These are phyloP conservation scores for Diaporthe vaccinii DNA, from an alignment of 2,329 filamentous ascomycete species.

Conservation along the genomic window DNA sequence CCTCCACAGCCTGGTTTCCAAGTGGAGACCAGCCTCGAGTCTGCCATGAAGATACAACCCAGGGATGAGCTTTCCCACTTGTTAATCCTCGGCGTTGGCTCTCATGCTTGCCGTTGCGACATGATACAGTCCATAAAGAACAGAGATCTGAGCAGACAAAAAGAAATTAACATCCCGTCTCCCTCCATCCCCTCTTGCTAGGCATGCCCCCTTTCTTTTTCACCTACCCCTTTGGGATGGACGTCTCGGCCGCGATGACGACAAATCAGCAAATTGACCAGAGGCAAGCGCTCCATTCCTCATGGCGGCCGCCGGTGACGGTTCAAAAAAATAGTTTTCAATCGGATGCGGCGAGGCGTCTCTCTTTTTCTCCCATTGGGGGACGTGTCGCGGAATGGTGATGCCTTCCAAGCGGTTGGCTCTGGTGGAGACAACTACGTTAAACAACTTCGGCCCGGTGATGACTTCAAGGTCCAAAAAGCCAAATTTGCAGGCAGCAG, in stretches of 20 bases:
- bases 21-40: background rate
- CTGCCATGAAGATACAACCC: conserved; percentile 46
- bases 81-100: conserved; percentile 37
- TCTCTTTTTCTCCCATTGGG: background rate
- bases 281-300: conserved; percentile 26
- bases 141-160: conserved; percentile 52
- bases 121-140: conserved; percentile 47
- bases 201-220: background rate
- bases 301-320: conserved; percentile 45
- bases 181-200: conserved; percentile 16
- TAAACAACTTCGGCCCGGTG: conserved; percentile 48
- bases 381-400: background rate
- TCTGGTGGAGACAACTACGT: conserved; percentile 6
- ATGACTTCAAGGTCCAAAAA: conserved; percentile 55
- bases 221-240: conserved; percentile 15
- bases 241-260: conserved; percentile 44
- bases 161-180: conserved; percentile 13
- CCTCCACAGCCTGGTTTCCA: background rate
- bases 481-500: conserved; percentile 58
- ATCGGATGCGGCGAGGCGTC: conserved; percentile 50
- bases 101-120: conserved; percentile 34
- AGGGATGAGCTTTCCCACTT: conserved; percentile 43
- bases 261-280: conserved; percentile 40
- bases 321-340: conserved; percentile 54
- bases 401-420: conserved; percentile 27